Evolutionary conservation across 169 alveolate genomes (phyloP), one percentile per base, ranked within the genome.

Genomic region (Plasmodium yoelii): DNA sequence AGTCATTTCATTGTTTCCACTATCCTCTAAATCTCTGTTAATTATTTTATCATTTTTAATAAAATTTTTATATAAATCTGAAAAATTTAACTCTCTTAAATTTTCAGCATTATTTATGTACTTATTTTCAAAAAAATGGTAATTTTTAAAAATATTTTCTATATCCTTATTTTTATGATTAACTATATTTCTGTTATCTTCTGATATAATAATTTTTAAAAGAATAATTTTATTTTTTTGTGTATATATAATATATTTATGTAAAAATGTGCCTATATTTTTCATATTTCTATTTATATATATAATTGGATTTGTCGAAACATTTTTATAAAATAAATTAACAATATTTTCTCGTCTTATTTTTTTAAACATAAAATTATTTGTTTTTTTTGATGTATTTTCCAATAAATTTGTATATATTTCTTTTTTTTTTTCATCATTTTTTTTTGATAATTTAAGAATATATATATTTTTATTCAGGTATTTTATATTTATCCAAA

Each of bases 241-340:
- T 18, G 84, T 82, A 59, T 18, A 82, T 39, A 82, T 82, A 42
- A 82, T 42, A 60, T 60, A 82, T 57, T 82, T 82, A 39, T 28
- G 55, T 68, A 64, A 57, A 61, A 82, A 82, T 22, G 63, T 8
- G 9, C 47, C 56, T 39, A 82, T 8, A 24, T 82, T 67, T 82
- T 57, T 82, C 82, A 82, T 67, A 34, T 70, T 47, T 61, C 24
- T 67, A 26, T 47, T 28, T 26, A 67, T 28, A 28, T 82, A 82
- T 39, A 44, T 39, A 9, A 82, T 0, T 2, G 90, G 90, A 60
- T 12, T 26, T 22, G 72, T 19, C 1, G 56, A 12, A 4, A n/a
- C 68, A 18, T 67, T 82, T 19, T 55, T 39, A 56, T 53, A 55
- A 61, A 82, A 82, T 15, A 53, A n/a, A 15, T 22, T 2, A 26